Conservation (phyloP, 805 yeast genomes). For the Candida morakotiae region DNA sequence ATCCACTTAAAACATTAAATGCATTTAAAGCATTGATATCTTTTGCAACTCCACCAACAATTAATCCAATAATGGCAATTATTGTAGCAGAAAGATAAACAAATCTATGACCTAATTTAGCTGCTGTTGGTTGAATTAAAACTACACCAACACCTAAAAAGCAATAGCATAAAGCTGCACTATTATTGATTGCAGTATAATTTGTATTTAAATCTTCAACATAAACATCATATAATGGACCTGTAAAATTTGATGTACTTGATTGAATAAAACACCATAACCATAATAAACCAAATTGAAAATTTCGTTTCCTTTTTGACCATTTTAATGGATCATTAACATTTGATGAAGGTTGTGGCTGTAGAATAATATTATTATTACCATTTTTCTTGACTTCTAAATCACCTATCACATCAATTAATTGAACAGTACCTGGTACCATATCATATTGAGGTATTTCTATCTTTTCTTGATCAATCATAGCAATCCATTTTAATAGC, state of each 20-base stretch:
- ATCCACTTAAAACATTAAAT: constrained; percentile 21
- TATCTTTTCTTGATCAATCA: constrained; percentile 1
- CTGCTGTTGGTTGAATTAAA: constrained; percentile 26
- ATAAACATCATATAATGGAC: constrained; percentile 28
- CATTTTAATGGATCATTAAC: constrained; percentile 34
- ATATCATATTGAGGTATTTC: constrained; percentile 4
- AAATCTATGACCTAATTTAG: constrained; percentile 26
- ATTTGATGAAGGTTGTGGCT: constrained; percentile 32
- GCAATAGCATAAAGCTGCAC: constrained; percentile 24
- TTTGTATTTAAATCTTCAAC: constrained; percentile 21
- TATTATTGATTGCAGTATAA: constrained; percentile 18
- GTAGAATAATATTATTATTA: constrained; percentile 21
- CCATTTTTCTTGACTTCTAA: constrained; percentile 15
- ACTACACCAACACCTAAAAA: constrained; percentile 31
- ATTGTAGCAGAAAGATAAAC: constrained; percentile 26
- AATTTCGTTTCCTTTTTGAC: constrained; percentile 24
- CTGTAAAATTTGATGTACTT: constrained; percentile 19
- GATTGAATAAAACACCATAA: constrained; percentile 23
- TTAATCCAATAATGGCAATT: constrained; percentile 17
- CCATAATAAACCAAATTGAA: constrained; percentile 26
- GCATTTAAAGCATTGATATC: constrained; percentile 18
- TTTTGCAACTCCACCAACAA: constrained; percentile 24
- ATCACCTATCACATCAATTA: constrained; percentile 24
- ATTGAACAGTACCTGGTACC: constrained; percentile 33
- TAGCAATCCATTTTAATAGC: no score